Percentiles rank a stretch among this genome's conserved stretches.
Conservation (phyloP, 2,329 filamentous ascomycete species). For the Penicillium sp. region DNA sequence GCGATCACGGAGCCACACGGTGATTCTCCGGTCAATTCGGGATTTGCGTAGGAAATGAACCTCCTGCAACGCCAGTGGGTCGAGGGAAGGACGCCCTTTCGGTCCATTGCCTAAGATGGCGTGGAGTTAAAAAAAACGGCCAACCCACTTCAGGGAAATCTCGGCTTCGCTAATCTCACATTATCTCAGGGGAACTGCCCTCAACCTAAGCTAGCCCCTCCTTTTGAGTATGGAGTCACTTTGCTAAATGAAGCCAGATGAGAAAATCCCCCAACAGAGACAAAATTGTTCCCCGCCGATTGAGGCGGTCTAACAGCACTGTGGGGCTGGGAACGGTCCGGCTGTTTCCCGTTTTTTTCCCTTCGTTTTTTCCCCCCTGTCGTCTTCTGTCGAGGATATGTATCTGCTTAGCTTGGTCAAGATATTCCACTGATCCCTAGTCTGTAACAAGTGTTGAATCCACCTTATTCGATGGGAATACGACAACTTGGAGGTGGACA, state of each 20-base stretch:
- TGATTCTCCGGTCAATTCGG: conserved; percentile 18
- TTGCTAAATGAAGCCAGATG: background rate
- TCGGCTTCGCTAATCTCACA: conserved; percentile 2
- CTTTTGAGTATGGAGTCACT: conserved; percentile 2
- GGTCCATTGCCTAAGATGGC: conserved; percentile 17
- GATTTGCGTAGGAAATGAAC: conserved; percentile 16
- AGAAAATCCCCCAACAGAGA: background rate
- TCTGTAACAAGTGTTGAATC: conserved; percentile 4
- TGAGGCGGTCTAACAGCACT: conserved; percentile 20
- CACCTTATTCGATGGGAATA: background rate
- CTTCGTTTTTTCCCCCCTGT: conserved; percentile 1
- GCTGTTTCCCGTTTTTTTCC: conserved; percentile 12
- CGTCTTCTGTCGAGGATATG: conserved; percentile 3
- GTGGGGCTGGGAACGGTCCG: conserved; percentile 28
- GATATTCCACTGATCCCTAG: conserved; percentile 6
- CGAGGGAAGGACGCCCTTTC: conserved; percentile 8
- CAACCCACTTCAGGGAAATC: conserved; percentile 10
- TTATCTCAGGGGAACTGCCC: conserved; percentile 3
- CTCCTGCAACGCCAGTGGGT: conserved; percentile 14
- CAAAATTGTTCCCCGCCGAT: conserved; percentile 19
- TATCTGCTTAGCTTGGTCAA: conserved; percentile 1
- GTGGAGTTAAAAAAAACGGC: conserved; percentile 15
- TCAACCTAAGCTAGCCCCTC: background rate
- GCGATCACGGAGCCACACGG: conserved; percentile 1
- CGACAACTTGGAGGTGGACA: background rate